Base-by-base conservation (phyloP, 73 alveolate genomes). In the Stentor coeruleus region DNA sequence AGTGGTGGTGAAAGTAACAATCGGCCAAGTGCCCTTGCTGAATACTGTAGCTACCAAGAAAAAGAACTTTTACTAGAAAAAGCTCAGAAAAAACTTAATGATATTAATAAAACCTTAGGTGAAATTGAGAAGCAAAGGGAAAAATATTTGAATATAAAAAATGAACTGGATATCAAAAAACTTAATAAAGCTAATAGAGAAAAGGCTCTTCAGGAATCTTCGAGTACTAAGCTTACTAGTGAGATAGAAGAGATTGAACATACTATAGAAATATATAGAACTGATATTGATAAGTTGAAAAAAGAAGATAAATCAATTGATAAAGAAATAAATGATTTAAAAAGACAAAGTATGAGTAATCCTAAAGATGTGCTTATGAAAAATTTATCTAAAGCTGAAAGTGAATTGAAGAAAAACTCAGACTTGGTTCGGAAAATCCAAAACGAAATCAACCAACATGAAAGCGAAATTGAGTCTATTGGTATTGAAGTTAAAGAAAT, bases 1-100 rank as follows among this genome's bases (percentile, higher is more conserved):
- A 79, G 91, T 3, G 98, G 98, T 28, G 98, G 98, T 14, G 55
- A 75, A 33, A 60, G 28, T 42, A 36, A 40, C 30, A 20, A 77
- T 14, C 14, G 14, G 14, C 36, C 59, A 15, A 59, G 38, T 30
- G 31, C 39, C 36, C 77, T 74, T 3, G 81, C 59, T 30, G 72
- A 36, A 33, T 28, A 39, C 3, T 74, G 39, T 28, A 74, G 55
- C 30, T 30, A 74, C 37, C 41, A 82, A 1, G 36, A 81, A 74
- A 28, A 38, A 6, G 88, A 82, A 39, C 73, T 74, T 11, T 58
- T 37, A 33, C 72, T 74, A 3, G 76, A 76, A 28, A 75, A 74
- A 35, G 31, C 66, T 11, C 74, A 74, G 35, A 74, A 74, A 41
- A 82, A 83, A 3, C 58, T 83, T 39, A 66, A 83, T 3, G 85